Evolutionary conservation across 192 early-diverging fungal species (phyloP).

Genomic region (Helicostylum pulchrum): DNA sequence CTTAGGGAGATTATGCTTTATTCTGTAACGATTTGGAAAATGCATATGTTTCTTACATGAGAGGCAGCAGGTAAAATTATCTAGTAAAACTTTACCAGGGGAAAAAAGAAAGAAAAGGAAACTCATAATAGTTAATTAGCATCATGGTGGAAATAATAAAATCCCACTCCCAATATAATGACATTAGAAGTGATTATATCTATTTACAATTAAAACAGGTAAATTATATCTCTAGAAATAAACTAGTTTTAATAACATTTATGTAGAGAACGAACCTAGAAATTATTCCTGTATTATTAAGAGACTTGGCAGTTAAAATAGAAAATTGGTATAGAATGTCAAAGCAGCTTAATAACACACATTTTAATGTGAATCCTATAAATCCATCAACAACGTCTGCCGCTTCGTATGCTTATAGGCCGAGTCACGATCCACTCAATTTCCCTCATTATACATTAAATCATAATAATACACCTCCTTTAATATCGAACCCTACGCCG

Average conservation of each 20-base stretch:
- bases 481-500: not conserved
- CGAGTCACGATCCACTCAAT: conserved; percentile 34
- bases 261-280: conserved; percentile 4
- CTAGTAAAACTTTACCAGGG: not conserved
- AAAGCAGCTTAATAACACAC: not conserved
- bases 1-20: conserved; percentile 29
- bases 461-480: conserved; percentile 28
- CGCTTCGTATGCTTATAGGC: not conserved
- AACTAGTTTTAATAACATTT: not conserved
- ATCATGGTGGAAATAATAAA: conserved; percentile 49
- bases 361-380: not conserved
- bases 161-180: conserved; percentile 37
- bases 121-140: conserved; percentile 26
- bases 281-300: conserved; percentile 5
- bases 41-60: conserved; percentile 36
- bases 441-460: conserved; percentile 9
- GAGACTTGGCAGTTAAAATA: conserved; percentile 9
- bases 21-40: conserved; percentile 22
- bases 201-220: conserved; percentile 34
- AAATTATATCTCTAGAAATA: conserved; percentile 34
- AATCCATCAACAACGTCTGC: not conserved
- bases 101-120: not conserved
- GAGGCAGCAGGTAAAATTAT: conserved; percentile 30
- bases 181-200: conserved; percentile 23
- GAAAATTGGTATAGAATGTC: not conserved